Percentiles rank a stretch among this genome's conserved stretches.
Evolutionary conservation across 169 alveolate genomes (phyloP).

Genomic region (Cryptosporidium parvum): DNA sequence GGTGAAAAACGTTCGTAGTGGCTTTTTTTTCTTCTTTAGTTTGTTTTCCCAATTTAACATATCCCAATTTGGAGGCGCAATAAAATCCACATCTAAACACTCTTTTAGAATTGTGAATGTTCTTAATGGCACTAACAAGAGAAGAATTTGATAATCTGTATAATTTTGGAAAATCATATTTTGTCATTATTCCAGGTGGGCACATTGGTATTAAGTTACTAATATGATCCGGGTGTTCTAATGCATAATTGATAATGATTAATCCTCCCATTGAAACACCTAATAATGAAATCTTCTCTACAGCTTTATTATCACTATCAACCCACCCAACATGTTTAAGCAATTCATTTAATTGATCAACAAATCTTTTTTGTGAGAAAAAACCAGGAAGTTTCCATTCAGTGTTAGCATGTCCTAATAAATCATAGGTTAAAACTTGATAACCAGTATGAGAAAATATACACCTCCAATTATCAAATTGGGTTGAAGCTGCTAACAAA

Average conservation of each 20-base stretch:
- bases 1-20: neutral
- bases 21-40: neutral
- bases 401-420: constrained; percentile 39
- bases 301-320: neutral
- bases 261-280: constrained; percentile 67
- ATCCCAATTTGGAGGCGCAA: neutral
- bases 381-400: constrained; percentile 54
- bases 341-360: constrained; percentile 12
- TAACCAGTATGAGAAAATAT: constrained; percentile 10
- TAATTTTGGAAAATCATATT: neutral
- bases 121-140: neutral
- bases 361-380: constrained; percentile 21
- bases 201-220: constrained; percentile 18
- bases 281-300: neutral
- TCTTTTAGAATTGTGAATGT: constrained; percentile 4
- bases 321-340: constrained; percentile 6
- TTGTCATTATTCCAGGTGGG: constrained; percentile 68
- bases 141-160: constrained; percentile 19
- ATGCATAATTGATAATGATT: constrained; percentile 29
- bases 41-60: neutral
- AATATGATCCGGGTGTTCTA: neutral
- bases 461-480: neutral
- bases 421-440: constrained; percentile 49
- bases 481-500: neutral
- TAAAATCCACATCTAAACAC: neutral